These are phyloP conservation scores for Wolfiporia cocos DNA, from an alignment of 1,284 basidiomycete genomes.

Conservation along the genomic window DNA sequence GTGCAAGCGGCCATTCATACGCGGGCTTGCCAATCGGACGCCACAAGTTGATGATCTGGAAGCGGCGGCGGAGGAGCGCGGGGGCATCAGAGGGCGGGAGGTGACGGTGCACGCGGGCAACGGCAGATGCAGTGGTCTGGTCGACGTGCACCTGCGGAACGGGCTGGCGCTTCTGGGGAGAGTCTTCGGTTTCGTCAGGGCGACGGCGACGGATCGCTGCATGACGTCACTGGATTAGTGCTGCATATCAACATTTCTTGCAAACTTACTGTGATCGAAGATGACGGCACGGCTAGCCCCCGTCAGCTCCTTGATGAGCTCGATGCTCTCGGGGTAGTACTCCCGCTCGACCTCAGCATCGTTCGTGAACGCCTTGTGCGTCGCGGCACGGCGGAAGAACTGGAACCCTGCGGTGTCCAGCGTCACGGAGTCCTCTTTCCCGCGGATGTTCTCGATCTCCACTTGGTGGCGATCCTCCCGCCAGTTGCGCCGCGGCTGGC, in stretches of 20 bases:
- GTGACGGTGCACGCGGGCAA: constrained; percentile 45
- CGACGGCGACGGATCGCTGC: constrained; percentile 41
- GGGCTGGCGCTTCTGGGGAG: constrained; percentile 41
- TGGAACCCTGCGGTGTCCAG: constrained; percentile 57
- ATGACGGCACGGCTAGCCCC: constrained; percentile 53
- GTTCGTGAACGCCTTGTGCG: constrained; percentile 37
- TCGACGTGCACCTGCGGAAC: constrained; percentile 46
- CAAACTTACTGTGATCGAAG: constrained; percentile 57
- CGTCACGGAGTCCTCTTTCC: constrained; percentile 38
- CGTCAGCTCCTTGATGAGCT: constrained; percentile 53
- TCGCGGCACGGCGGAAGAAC: constrained; percentile 34
- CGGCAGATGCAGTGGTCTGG: constrained; percentile 42
- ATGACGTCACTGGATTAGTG: not conserved
- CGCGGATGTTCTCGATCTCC: constrained; percentile 50
- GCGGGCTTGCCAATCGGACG: constrained; percentile 51
- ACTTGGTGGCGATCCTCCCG: constrained; percentile 21
- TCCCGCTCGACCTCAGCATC: constrained; percentile 43
- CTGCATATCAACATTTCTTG: not conserved
- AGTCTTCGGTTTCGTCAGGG: constrained; percentile 32
- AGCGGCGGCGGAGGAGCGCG: constrained; percentile 37
- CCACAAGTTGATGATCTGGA: constrained; percentile 74
- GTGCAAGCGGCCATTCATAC: constrained; percentile 52
- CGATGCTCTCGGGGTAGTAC: constrained; percentile 57
- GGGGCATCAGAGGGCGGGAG: constrained; percentile 42
- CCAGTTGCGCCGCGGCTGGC: constrained; percentile 19